Base-by-base conservation (phyloP, 108 stramenopile species). In the Skeletonema menzelii region DNA sequence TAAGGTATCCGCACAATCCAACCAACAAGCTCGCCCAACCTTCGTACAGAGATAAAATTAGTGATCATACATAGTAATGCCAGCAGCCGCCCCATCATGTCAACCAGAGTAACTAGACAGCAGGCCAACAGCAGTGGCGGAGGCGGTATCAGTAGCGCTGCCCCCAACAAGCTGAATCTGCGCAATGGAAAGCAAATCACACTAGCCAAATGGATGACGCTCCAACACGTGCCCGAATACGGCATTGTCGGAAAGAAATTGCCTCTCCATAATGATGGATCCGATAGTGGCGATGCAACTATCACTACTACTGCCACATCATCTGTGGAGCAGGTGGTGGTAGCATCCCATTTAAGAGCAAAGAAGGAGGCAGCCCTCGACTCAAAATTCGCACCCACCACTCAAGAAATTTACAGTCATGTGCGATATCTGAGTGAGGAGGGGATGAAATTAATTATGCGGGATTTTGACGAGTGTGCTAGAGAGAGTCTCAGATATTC, bases 361-460 rank as follows among this genome's bases (percentile, higher is more conserved):
- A 72, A 53, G 17, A 72, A 72, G 61, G 70, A 72, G 11, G 38
- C 59, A 8, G 70, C 70, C 24, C n/a, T 63, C 2, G 70, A 72
- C 27, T 61, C 59, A 6, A 31, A 60, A 19, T 56, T 46, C 22
- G 59, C 55, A 22, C 70, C 70, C 70, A 72, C 62, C 14, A 28
- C 47, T 2, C 49, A 37, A 5, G 70, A 72, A 56, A 61, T 72
- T 13, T 34, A 55, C 11, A 44, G 53, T 14, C 60, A 63, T 38
- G 13, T 42, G 20, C 60, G 70, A 31, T 63, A 72, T 55, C 46
- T 72, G 26, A 46, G 59, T 6, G 70, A 72, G 60, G 59, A 30
- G 42, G 70, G 44, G 26, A 63, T 63, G 27, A 26, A 46, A 22
- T 24, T 72, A 26, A 40, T 63, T 7, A 53, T 72, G 46, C 4